phyloP scores from a whole-genome alignment of 331 rosid genomes.

The Quercus phellos region DNA sequence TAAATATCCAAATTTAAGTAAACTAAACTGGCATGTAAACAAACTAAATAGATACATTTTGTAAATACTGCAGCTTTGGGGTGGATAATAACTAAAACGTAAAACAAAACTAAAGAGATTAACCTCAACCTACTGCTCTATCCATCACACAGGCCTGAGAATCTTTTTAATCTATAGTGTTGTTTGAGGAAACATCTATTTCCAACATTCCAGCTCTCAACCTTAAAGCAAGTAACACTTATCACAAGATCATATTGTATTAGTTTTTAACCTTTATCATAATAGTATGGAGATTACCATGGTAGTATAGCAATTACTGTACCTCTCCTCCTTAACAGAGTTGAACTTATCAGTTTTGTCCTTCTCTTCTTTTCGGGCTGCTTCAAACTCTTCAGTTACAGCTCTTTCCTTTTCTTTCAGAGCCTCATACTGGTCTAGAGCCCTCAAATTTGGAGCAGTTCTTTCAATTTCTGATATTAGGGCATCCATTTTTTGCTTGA shows the following conservation, averaged over 20 bases:
- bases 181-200: neutral
- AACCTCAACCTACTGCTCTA: neutral
- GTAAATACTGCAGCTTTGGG: neutral
- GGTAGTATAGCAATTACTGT: slow-evolving; percentile 14
- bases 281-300: neutral
- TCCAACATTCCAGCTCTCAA: neutral
- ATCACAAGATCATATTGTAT: neutral
- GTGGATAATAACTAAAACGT: neutral
- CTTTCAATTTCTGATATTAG: slow-evolving; percentile 76
- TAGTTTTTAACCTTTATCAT: neutral
- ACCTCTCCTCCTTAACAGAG: slow-evolving; percentile 81
- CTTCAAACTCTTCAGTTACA: slow-evolving; percentile 79
- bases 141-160: neutral
- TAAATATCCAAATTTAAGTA: neutral
- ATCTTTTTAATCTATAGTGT: neutral
- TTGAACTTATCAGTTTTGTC: slow-evolving; percentile 68
- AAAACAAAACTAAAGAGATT: neutral
- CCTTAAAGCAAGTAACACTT: neutral
- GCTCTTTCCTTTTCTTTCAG: slow-evolving; percentile 81
- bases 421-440: slow-evolving; percentile 93
- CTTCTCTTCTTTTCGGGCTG: slow-evolving; percentile 83
- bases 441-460: slow-evolving; percentile 98
- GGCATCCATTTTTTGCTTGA: slow-evolving; percentile 72
- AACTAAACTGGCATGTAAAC: neutral
- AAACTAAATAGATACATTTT: neutral